These are phyloP conservation scores for Orobanche coerulescens DNA, from an alignment of 257 asterid species.

Conservation along the genomic window DNA sequence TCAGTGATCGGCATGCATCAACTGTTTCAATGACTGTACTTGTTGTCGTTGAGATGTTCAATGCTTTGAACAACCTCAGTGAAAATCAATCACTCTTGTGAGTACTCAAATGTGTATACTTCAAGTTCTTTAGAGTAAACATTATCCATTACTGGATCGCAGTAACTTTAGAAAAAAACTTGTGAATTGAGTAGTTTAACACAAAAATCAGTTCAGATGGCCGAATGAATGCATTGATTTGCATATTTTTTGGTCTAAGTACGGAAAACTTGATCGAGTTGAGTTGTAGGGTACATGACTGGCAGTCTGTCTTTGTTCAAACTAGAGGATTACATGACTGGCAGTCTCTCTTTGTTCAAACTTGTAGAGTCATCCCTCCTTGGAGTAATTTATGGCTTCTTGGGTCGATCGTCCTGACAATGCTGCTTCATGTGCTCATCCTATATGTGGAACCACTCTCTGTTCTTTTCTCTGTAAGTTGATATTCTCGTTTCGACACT, in stretches of 20 bases:
- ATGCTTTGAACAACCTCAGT: constrained; percentile 94
- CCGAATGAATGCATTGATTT: background rate
- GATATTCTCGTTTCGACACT: too few species aligned
- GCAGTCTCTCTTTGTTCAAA: constrained; percentile 17
- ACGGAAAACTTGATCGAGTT: background rate
- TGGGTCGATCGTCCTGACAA: constrained; percentile 78
- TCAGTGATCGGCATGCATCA: constrained; percentile 86
- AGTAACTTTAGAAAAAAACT: background rate
- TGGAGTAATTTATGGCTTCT: constrained; percentile 99
- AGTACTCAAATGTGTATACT: constrained; percentile 27
- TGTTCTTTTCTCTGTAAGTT: constrained; percentile 83
- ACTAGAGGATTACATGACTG: constrained; percentile 18
- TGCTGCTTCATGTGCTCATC: constrained; percentile 81
- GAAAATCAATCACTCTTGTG: constrained; percentile 96
- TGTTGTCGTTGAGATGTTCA: constrained; percentile 99
- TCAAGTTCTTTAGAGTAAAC: background rate
- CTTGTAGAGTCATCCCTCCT: constrained; percentile 70
- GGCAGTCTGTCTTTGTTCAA: background rate
- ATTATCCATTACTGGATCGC: background rate
- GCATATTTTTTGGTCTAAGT: background rate
- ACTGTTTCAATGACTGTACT: constrained; percentile 97
- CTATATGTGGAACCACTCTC: constrained; percentile 84
- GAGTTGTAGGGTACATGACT: background rate
- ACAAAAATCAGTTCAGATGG: background rate
- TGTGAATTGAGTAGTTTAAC: background rate